Evolutionary conservation across 2,329 filamentous ascomycete genomes (phyloP).

Genomic region (Aspergillus niger): DNA sequence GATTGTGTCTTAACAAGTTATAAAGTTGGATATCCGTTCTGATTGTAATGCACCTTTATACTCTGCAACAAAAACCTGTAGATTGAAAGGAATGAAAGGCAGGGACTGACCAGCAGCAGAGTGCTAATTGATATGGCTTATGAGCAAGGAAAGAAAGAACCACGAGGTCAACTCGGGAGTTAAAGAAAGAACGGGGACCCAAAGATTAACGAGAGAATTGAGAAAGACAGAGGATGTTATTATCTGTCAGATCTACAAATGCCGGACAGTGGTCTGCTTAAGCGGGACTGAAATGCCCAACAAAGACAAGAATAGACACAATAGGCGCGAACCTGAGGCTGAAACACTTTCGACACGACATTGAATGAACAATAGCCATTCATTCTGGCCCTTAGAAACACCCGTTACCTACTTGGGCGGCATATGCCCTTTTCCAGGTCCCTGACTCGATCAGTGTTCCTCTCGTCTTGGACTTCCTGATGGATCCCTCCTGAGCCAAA

Average conservation of each 20-base stretch:
- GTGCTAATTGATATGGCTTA: constrained; percentile 30
- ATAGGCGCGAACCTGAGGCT: constrained; percentile 16
- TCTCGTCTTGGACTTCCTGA: not conserved
- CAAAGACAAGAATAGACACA: constrained; percentile 23
- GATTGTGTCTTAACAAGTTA: not conserved
- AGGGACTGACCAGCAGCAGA: constrained; percentile 31
- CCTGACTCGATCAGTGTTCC: not conserved
- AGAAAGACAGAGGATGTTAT: constrained; percentile 14
- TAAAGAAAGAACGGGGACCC: constrained; percentile 22
- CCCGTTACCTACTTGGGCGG: constrained; percentile 9
- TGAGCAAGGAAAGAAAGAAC: constrained; percentile 26
- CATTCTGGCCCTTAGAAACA: constrained; percentile 5
- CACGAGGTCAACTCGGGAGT: constrained; percentile 28
- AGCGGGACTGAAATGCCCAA: constrained; percentile 9
- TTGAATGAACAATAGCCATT: constrained; percentile 21
- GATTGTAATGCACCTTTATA: constrained; percentile 7
- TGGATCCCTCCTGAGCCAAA: not conserved
- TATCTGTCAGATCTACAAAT: not conserved
- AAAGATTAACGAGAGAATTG: constrained; percentile 23
- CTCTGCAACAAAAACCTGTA: not conserved
- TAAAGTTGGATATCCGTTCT: constrained; percentile 1
- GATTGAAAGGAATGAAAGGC: constrained; percentile 20
- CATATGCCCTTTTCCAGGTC: not conserved
- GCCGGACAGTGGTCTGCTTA: not conserved
- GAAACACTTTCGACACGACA: constrained; percentile 23